Evolutionary conservation across 73 alveolate genomes (phyloP).

Genomic region (Paramecium pentaurelia): DNA sequence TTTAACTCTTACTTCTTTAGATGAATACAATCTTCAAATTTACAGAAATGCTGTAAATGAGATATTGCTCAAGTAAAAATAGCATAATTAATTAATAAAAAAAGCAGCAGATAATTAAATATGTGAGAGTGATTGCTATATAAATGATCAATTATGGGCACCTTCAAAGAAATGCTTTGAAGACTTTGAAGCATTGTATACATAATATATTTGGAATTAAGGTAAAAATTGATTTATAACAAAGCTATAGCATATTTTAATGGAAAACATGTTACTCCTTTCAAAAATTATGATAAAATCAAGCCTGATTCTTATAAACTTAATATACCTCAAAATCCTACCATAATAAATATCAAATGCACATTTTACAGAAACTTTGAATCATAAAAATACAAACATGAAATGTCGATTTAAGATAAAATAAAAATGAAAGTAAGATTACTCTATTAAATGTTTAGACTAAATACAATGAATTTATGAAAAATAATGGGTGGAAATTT

Average conservation of each 20-base stretch:
- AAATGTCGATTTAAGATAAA: background rate
- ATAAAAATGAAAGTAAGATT: background rate
- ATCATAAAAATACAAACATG: background rate
- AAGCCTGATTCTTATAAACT: background rate
- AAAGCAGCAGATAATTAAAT: background rate
- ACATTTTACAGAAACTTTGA: constrained; percentile 2
- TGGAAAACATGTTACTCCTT: background rate
- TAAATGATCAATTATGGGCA: background rate
- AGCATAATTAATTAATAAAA: background rate
- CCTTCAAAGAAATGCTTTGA: background rate
- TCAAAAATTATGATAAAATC: background rate
- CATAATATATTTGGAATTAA: background rate
- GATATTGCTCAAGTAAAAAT: background rate
- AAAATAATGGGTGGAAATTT: background rate
- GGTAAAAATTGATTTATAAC: background rate
- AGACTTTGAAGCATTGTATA: background rate
- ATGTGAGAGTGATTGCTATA: background rate
- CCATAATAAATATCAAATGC: background rate
- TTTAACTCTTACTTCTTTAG: background rate
- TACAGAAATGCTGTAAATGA: background rate
- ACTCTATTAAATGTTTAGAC: background rate
- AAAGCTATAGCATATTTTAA: background rate
- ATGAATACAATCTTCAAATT: background rate
- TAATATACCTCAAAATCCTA: background rate
- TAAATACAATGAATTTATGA: background rate